Evolutionary conservation across 2,329 filamentous ascomycete genomes (phyloP).

Genomic region (Akanthomyces uredinophilus): DNA sequence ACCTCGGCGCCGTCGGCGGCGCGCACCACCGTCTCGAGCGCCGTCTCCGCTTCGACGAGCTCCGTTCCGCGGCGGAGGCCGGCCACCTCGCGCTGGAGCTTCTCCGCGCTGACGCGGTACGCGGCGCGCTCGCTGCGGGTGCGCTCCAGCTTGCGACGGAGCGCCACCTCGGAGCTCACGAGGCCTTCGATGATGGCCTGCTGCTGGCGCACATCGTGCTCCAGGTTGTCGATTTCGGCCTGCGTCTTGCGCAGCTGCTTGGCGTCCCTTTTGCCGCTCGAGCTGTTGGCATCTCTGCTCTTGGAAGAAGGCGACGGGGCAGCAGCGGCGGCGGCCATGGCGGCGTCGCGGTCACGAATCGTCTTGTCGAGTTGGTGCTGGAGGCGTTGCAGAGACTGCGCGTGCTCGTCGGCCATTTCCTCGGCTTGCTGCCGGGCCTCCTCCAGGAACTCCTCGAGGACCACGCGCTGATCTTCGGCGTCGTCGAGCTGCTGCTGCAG

Average conservation of each 20-base stretch:
- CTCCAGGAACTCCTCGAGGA: slow-evolving; percentile 54
- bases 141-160: slow-evolving; percentile 64
- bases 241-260: slow-evolving; percentile 59
- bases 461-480: slow-evolving; percentile 53
- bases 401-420: slow-evolving; percentile 40
- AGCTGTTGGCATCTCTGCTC: slow-evolving; percentile 24
- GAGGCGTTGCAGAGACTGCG: slow-evolving; percentile 38
- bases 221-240: slow-evolving; percentile 62
- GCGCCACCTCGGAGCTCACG: slow-evolving; percentile 50
- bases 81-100: slow-evolving; percentile 44
- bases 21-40: slow-evolving; percentile 55
- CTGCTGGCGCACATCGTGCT: slow-evolving; percentile 65
- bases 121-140: slow-evolving; percentile 60
- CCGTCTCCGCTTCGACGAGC: slow-evolving; percentile 35
- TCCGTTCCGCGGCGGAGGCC: slow-evolving; percentile 26
- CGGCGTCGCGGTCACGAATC: slow-evolving; percentile 40
- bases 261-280: slow-evolving; percentile 45
- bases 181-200: slow-evolving; percentile 59
- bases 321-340: slow-evolving; percentile 23
- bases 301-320: slow-evolving; percentile 12
- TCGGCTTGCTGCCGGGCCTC: slow-evolving; percentile 48
- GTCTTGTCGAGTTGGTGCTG: slow-evolving; percentile 48
- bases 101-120: slow-evolving; percentile 50
- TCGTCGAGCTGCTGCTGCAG: slow-evolving; percentile 52
- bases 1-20: slow-evolving; percentile 59